Percentiles rank a stretch among this genome's conserved stretches.
Conservation (phyloP, 23 red algal genomes). For the Gracilaria caudata region DNA sequence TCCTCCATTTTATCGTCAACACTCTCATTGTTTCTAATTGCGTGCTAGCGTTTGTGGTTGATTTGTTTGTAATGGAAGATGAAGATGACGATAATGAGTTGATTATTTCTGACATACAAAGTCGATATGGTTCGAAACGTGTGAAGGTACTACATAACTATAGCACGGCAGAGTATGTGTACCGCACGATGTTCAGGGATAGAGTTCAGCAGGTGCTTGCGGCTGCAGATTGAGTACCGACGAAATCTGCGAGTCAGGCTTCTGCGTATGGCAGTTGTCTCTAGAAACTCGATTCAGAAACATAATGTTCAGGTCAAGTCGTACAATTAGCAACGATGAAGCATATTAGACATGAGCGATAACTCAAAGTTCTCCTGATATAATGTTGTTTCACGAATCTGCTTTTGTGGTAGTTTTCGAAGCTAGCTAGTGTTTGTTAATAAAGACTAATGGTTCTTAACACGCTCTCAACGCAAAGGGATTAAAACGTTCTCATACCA, state of each 20-base stretch:
- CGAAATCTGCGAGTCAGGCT: background rate
- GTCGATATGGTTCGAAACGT: slow-evolving; percentile 61
- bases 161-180: slow-evolving; percentile 59
- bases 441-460: no score
- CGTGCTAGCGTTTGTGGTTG: slow-evolving; percentile 72
- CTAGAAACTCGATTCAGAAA: no score
- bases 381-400: no score
- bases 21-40: slow-evolving; percentile 71
- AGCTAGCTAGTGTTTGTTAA: no score
- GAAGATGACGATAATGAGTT: slow-evolving; percentile 27
- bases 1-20: slow-evolving; percentile 50
- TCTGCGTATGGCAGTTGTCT: no score
- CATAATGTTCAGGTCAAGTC: no score
- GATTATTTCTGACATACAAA: slow-evolving; percentile 31
- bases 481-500: no score
- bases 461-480: no score
- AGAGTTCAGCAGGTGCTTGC: slow-evolving; percentile 28
- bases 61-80: slow-evolving; percentile 70
- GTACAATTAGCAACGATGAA: no score
- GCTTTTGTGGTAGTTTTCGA: no score
- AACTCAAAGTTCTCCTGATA: no score
- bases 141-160: slow-evolving; percentile 60
- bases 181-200: slow-evolving; percentile 59
- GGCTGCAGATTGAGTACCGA: background rate
- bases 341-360: no score